Evolutionary conservation across 2,329 filamentous ascomycete species (phyloP), one percentile per base, ranked within the genome.

Genomic region (Colletotrichum costaricense): DNA sequence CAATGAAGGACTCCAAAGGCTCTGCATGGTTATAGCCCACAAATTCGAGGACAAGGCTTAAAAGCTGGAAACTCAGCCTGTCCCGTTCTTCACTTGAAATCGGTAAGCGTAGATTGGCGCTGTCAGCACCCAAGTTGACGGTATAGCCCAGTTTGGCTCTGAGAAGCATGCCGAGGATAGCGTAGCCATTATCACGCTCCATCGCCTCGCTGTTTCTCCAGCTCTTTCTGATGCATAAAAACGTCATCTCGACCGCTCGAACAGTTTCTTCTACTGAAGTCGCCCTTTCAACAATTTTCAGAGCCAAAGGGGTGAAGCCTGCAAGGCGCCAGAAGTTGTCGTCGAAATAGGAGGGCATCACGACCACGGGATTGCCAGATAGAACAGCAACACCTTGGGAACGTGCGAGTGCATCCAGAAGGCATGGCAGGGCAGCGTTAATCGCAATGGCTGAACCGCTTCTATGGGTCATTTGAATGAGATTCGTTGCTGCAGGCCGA

Each of bases 181-280:
- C 93, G 80, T 98, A 99, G 0, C 96, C 97, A 77, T 97, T 97
- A 73, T 97, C 95, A 78, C 94, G 92, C 82, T 99, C 97, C 93
- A 99, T 98, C 30, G 97, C 95, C 81, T 99, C 97, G 77, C 97
- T 98, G 76, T 98, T 98, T 75, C 97, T 91, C 97, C 97, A 99
- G 80, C 94, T 98, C 75, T 94, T 93, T 76, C 94, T 93, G 63
- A 98, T 93, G 73, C 94, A 94, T 76, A 94, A 91, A 75, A 98
- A 95, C 30, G 98, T 87, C 78, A 97, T 93, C 78, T 97, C 92
- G 2, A 97, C 91, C 1, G 95, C 92, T 67, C 94, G 89, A 11
- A 95, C 84, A 33, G 95, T 91, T 57, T 92, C 92, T 62, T 95
- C 91, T 8, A 90, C 87, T 0, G 91, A 92, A 3, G 88, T 87